Evolutionary conservation across 2,329 filamentous ascomycete species (phyloP).

Genomic region (Ophiostoma perfectum): DNA sequence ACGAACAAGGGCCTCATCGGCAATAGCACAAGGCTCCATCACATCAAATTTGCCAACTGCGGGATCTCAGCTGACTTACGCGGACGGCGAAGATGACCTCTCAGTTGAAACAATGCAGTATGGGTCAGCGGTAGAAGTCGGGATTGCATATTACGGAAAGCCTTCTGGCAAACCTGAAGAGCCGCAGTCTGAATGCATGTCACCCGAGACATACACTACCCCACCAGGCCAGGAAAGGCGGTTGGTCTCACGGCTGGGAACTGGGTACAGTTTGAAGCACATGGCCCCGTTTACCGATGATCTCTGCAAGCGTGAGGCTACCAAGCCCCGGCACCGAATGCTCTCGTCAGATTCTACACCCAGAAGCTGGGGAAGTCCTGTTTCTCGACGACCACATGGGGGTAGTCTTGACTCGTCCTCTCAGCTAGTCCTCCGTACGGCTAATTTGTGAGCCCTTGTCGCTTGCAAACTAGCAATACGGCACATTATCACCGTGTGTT

Average conservation of each 20-base stretch:
- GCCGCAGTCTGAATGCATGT: background rate
- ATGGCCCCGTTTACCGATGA: constrained; percentile 24
- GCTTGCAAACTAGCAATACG: background rate
- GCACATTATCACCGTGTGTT: background rate
- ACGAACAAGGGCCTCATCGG: background rate
- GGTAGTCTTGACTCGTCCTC: background rate
- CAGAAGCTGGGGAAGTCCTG: constrained; percentile 2
- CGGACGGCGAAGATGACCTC: constrained; percentile 14
- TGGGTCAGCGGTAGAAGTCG: constrained; percentile 17
- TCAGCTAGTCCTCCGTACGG: background rate
- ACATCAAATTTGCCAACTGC: background rate
- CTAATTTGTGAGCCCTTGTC: background rate
- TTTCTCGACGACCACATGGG: background rate
- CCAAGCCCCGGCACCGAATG: background rate
- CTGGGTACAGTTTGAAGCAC: background rate
- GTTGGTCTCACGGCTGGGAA: background rate
- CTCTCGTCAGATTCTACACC: constrained; percentile 1
- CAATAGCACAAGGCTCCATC: background rate
- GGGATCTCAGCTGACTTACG: background rate
- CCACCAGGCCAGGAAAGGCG: background rate
- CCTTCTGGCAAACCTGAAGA: background rate
- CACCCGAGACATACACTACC: background rate
- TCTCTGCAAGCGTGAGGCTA: constrained; percentile 22
- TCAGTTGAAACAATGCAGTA: constrained; percentile 17
- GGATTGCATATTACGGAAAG: constrained; percentile 12